Evolutionary conservation across 192 early-diverging fungal species (phyloP), one percentile per base, ranked within the genome.

Genomic region (Jimgerdemannia flammicorona): DNA sequence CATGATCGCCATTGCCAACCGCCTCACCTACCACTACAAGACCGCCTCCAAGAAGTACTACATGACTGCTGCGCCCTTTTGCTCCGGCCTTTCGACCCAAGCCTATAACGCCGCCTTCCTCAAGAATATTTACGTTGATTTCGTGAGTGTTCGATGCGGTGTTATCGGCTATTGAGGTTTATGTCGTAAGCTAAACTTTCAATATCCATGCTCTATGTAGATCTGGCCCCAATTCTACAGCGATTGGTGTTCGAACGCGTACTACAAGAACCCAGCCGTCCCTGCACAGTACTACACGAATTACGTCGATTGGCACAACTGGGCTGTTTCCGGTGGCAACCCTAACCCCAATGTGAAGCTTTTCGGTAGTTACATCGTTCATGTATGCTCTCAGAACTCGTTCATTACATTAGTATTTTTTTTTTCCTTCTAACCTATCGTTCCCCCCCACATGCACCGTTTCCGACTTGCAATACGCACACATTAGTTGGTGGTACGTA

Each of bases 151-250:
- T 29, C 29, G 29, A 29, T 29, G 29, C 29, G 0, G 29, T 29
- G 29, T 29, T 29, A n/a, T n/a, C n/a, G 29, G 29, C 29, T 29
- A 29, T 29, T 29, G 29, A 0, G 29, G 29, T 29, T 29, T 29
- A 29, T 29, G 29, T 29, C 29, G 29, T 29, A 29, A 29, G 29
- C 29, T 29, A 29, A 29, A 29, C 29, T 29, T 29, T 29, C 29
- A 29, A 29, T 29, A 29, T 29, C 29, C 29, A 29, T 29, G 29
- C 29, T 29, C 29, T 29, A 29, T 29, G 29, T 29, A 29, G 14
- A 65, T 65, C 64, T 65, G 64, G 64, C 64, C 64, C 14, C 64
- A 65, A 19, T 65, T 65, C 19, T 65, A 65, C 64, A 65, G 64
- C 64, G 64, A 65, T 65, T 65, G 64, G 64, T 65, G 64, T 1